phyloP scores from a whole-genome alignment of 768 basidiomycete species.

The Hypholoma fasciculare region DNA sequence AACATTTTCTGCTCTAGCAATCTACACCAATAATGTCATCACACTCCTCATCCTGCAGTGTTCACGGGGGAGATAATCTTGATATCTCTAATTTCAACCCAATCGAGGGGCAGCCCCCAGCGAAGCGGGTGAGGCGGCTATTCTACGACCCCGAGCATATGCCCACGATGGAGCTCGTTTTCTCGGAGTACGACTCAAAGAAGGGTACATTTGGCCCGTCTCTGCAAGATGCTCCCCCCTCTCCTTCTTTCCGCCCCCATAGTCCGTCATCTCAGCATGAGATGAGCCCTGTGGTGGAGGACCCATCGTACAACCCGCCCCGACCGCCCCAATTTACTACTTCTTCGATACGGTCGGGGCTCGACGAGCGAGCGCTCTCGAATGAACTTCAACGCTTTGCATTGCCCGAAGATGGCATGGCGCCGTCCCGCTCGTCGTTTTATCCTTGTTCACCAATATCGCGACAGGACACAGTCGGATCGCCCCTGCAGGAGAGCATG shows the following conservation, averaged over 20 bases:
- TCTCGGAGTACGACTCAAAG: slow-evolving; percentile 13
- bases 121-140: slow-evolving; percentile 12
- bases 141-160: slow-evolving; percentile 12
- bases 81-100: background rate
- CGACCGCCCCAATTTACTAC: background rate
- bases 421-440: background rate
- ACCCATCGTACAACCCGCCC: background rate
- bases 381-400: background rate
- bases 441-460: slow-evolving; percentile 11
- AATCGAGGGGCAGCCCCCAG: background rate
- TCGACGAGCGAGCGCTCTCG: background rate
- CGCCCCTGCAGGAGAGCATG: slow-evolving; percentile 12
- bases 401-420: background rate
- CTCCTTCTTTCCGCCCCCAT: background rate
- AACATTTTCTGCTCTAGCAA: background rate
- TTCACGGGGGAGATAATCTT: background rate
- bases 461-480: background rate
- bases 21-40: background rate
- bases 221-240: background rate
- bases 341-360: background rate
- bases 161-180: slow-evolving; percentile 6
- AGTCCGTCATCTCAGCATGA: background rate
- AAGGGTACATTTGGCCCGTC: slow-evolving; percentile 9
- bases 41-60: background rate
- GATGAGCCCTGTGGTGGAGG: slow-evolving; percentile 2